Percentiles rank a stretch among this genome's conserved stretches.
Conservation (phyloP, 176 grass and related monocot genomes). For the Zoysia japonica region DNA sequence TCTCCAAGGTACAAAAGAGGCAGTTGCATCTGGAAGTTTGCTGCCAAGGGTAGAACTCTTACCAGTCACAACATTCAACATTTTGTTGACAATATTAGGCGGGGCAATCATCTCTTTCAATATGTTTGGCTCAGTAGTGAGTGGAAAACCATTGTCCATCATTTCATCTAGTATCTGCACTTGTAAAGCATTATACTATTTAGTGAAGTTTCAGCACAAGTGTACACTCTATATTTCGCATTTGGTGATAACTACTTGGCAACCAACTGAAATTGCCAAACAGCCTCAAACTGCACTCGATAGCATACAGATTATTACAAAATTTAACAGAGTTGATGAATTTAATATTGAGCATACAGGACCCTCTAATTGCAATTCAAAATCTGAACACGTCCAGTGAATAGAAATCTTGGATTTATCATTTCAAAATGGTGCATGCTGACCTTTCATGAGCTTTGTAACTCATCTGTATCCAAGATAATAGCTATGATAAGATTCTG, state of each 20-base stretch:
- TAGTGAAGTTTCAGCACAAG: constrained; percentile 16
- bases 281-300: no score
- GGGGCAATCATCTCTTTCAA: constrained; percentile 77
- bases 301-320: background rate
- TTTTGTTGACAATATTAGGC: constrained; percentile 82
- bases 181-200: constrained; percentile 21
- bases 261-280: background rate
- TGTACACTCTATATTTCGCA: background rate
- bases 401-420: background rate
- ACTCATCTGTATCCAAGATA: background rate
- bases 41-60: constrained; percentile 61
- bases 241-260: background rate
- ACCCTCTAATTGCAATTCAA: background rate
- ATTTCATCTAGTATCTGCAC: constrained; percentile 95
- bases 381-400: background rate
- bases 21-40: constrained; percentile 78
- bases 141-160: constrained; percentile 96
- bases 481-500: background rate
- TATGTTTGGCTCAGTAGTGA: constrained; percentile 93
- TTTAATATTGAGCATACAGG: background rate
- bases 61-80: constrained; percentile 79
- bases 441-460: constrained; percentile 14
- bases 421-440: background rate
- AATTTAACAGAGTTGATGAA: no score
- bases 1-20: constrained; percentile 87